Base-by-base conservation (phyloP, 164 flowering plant genomes). In the Chimonanthus praecox region DNA sequence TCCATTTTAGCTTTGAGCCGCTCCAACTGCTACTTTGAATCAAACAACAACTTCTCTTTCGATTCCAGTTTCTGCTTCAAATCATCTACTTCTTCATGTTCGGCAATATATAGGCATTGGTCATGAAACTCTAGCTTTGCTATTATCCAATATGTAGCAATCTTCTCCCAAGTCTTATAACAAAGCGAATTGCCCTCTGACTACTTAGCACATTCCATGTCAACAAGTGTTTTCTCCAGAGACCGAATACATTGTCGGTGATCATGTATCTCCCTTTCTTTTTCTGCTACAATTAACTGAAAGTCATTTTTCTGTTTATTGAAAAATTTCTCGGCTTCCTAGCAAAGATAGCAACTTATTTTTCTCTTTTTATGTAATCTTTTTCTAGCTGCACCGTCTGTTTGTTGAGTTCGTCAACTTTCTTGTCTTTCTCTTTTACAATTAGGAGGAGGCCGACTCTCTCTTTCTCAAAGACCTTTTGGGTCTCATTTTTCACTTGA, bases 231-330 rank as follows among this genome's bases (percentile, higher is more conserved):
- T 47, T 83, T 51, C 72, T 87, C 90, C 77, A 87, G 18, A 9
- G 82, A 81, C 16, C 47, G 51, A 70, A 83, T 72, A 48, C 69
- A 76, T 74, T 81, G 79, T 79, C 79, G 74, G 47, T 85, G 78
- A 51, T 84, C 76, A 65, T 79, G 79, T 65, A 85, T 75, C 76
- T 74, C 82, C 69, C 68, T 50, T 4, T 79, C 81, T 75, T 81
- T 87, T 76, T 83, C 86, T 64, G 82, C 81, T 3, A 78, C 70
- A n/a, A 73, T 76, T 44, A 72, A 74, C 64, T 75, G 68, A 47
- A 88, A 80, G 49, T 71, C 75, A 49, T 80, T 78, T 69, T 80
- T 83, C 76, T 84, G 87, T 33, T 75, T 45, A 76, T 80, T 77
- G 47, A 80, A 76, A 15, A 58, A 67, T 68, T 63, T 81, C 78